Evolutionary conservation across 768 basidiomycete species (phyloP).

Genomic region (Calvatia gigantea): DNA sequence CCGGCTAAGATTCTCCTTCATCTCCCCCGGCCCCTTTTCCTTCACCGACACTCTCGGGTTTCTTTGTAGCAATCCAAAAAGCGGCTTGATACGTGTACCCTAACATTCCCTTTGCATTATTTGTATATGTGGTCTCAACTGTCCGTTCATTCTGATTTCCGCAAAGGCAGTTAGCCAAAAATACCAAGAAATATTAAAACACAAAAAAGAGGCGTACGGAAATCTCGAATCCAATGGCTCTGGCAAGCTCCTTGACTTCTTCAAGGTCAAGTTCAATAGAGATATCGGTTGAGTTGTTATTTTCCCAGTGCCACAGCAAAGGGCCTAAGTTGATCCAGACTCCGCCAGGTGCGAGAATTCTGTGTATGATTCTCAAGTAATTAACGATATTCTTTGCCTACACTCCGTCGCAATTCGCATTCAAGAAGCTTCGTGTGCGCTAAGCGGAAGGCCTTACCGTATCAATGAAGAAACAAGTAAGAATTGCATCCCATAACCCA

Average conservation of each 20-base stretch:
- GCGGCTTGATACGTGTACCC: slow-evolving; percentile 80
- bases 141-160: slow-evolving; percentile 82
- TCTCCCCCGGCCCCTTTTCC: neutral
- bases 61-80: slow-evolving; percentile 75
- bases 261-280: slow-evolving; percentile 89
- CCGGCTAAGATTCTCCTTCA: neutral
- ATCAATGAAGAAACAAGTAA: slow-evolving; percentile 98
- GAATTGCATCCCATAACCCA: slow-evolving; percentile 82
- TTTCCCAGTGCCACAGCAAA: slow-evolving; percentile 96
- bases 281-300: slow-evolving; percentile 73
- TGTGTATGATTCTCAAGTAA: slow-evolving; percentile 84
- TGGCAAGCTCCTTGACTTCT: slow-evolving; percentile 76
- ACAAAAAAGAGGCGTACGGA: slow-evolving; percentile 47
- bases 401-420: neutral
- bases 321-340: slow-evolving; percentile 94
- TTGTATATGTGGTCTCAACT: slow-evolving; percentile 84
- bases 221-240: slow-evolving; percentile 77
- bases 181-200: neutral
- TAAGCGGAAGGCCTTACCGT: slow-evolving; percentile 49
- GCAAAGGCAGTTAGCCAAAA: too few species aligned
- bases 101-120: slow-evolving; percentile 77
- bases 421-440: neutral
- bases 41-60: neutral
- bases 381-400: slow-evolving; percentile 91
- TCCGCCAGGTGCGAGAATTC: slow-evolving; percentile 79